Evolutionary conservation across 768 basidiomycete species (phyloP), one percentile per base, ranked within the genome.

Genomic region (Lanmaoa rubissima): DNA sequence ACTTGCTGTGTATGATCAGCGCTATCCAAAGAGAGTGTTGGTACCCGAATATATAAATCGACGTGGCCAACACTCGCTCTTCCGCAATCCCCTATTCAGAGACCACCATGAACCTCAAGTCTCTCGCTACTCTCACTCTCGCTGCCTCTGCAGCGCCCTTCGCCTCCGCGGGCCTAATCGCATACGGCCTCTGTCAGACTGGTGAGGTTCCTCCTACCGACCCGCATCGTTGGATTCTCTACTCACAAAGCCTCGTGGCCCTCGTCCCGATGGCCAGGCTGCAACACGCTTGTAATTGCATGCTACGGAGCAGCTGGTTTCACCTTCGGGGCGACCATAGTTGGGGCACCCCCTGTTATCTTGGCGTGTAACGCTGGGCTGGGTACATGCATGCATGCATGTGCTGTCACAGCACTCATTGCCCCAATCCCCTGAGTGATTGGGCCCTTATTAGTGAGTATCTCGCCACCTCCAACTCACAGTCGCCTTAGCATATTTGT

Each of bases 281-380:
- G 70, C 21, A 71, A 73, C 14, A 11, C 4, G 2, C 32, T 71
- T 0, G 67, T 2, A 0, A 62, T 65, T 0, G 2, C 63, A 4
- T 71, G 69, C 12, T 71, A 71, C 14, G 38, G 54, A 0, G 69
- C 31, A 0, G 71, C 71, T 0, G 65, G 70, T 0, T 65, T 63
- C 34, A 50, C 48, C 0, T 73, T 71, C 5, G 69, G 69, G 0
- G 63, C 61, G 2, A 60, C 67, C 45, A 17, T 67, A 21, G 53
- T 58, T 9, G 65, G 1, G 0, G 67, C 11, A 0, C 71, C 69
- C 6, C 59, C 69, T 1, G 65, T 55, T 19, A 59, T 69, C 48
- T 0, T 62, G 4, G 67, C 17, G 1, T 71, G 71, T 9, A 71
- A 71, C 3, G 45, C 34, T 4, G 67, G 2, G 8, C 42, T 69